Base-by-base conservation (phyloP, 2,329 filamentous ascomycete genomes). In the Didymosphaeria variabile region DNA sequence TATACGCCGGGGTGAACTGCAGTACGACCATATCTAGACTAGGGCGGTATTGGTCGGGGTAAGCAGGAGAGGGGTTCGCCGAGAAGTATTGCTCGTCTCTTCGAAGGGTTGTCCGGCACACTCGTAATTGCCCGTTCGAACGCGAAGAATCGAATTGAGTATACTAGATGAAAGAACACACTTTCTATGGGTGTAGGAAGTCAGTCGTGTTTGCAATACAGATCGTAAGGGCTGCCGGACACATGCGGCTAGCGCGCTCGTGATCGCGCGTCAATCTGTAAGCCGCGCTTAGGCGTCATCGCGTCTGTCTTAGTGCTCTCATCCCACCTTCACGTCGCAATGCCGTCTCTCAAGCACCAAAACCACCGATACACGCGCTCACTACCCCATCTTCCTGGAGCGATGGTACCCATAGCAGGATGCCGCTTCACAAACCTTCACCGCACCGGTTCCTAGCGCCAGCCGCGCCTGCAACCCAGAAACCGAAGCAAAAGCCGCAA, bases 381-480 rank as follows among this genome's bases (percentile, higher is more conserved):
- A 10, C 21, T 23, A 29, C 34, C 21, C 3, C 21, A 15, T 19
- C 3, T 7, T 21, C 23, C 13, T 29, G 26, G 17, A 53, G 12
- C 4, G 9, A 53, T 13, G 19, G 32, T 55, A 36, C 12, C 10
- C 19, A 5, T 6, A 45, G 21, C 40, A 61, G 40, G 23, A 76
- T 76, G 73, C 67, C 73, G 9, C 57, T 63, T 21, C 60, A 73
- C 38, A 72, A 69, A 12, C 74, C 73, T 57, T 76, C 73, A 59
- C 73, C 74, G 57, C 73, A 75, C 66, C 72, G 75, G 63, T 77
- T 76, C 71, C 47, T 73, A 64, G 67, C 70, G 12, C 66, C 64
- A n/a, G 62, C 58, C 21, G 49, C 67, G 17, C 60, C 59, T 15
- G 58, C 67, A 3, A 62, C 63, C 23, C 67, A 67, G 38, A 70